Conservation (phyloP, 169 alveolate species). For the Amoebophrya sp. region DNA sequence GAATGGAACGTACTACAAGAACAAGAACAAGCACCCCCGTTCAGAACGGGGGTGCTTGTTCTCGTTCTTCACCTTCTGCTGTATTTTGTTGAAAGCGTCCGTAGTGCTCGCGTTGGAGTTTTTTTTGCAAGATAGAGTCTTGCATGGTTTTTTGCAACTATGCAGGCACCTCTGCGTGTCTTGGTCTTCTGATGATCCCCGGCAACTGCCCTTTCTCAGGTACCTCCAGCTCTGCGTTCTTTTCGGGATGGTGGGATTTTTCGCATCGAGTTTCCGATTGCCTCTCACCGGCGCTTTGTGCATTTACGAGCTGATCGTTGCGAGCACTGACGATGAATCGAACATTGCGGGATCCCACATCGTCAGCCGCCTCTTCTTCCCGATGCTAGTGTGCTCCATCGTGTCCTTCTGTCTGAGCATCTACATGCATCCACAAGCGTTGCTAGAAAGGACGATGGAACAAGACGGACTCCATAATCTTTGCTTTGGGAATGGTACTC, state of each 20-base stretch:
- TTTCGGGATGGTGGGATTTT: not conserved
- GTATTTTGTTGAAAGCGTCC: too few species aligned
- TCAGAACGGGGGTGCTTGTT: too few species aligned
- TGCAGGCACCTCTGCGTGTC: too few species aligned
- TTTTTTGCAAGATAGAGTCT: too few species aligned
- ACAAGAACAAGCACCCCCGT: too few species aligned
- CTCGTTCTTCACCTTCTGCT: too few species aligned
- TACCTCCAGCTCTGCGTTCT: conserved; percentile 10
- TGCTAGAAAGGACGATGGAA: not conserved
- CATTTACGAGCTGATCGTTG: conserved; percentile 21
- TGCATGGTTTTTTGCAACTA: too few species aligned
- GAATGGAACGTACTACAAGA: not conserved
- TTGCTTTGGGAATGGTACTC: not conserved
- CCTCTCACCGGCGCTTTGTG: not conserved
- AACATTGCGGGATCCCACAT: not conserved
- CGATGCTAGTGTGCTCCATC: conserved; percentile 21
- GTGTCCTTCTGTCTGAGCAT: not conserved
- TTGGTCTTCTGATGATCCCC: too few species aligned
- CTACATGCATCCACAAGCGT: conserved; percentile 1
- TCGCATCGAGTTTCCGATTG: too few species aligned
- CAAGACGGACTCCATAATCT: not conserved
- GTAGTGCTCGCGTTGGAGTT: too few species aligned
- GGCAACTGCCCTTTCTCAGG: too few species aligned
- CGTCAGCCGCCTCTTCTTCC: not conserved
- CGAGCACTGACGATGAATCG: not conserved